These are phyloP conservation scores for Alternaria triticina DNA, from an alignment of 2,329 filamentous ascomycete genomes.

Conservation along the genomic window DNA sequence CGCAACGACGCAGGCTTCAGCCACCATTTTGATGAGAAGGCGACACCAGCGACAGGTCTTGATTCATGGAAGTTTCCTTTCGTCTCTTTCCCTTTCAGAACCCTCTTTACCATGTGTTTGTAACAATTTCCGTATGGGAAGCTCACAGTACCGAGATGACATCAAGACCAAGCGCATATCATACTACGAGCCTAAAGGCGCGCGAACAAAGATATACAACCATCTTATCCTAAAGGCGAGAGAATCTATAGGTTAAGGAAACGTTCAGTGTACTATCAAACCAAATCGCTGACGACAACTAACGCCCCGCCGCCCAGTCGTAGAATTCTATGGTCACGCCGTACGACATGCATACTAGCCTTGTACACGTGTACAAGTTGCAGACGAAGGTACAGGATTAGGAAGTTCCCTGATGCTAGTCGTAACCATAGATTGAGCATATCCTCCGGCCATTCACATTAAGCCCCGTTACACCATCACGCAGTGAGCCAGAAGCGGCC, in stretches of 20 bases:
- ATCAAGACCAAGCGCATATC: background rate
- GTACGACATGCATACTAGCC: constrained; percentile 5
- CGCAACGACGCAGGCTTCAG: background rate
- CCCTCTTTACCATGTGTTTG: background rate
- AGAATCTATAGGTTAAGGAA: too few species aligned
- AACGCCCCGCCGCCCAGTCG: background rate
- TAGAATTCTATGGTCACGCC: background rate
- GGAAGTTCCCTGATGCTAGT: background rate
- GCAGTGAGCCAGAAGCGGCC: constrained; percentile 17
- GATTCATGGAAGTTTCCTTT: background rate
- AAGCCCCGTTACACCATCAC: constrained; percentile 31
- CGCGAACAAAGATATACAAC: accelerated
- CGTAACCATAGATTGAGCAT: background rate
- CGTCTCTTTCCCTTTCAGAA: background rate
- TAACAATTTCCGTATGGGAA: background rate
- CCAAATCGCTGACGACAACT: background rate
- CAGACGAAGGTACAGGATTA: background rate
- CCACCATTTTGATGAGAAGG: background rate
- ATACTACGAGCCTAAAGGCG: background rate
- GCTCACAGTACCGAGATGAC: background rate
- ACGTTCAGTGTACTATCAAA: background rate
- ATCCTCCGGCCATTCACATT: constrained; percentile 28
- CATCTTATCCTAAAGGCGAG: background rate
- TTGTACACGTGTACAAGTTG: constrained; percentile 6
- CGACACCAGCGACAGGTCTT: background rate